Evolutionary conservation across 177 flowering plant species (phyloP).

Genomic region (Vitis hybrid): DNA sequence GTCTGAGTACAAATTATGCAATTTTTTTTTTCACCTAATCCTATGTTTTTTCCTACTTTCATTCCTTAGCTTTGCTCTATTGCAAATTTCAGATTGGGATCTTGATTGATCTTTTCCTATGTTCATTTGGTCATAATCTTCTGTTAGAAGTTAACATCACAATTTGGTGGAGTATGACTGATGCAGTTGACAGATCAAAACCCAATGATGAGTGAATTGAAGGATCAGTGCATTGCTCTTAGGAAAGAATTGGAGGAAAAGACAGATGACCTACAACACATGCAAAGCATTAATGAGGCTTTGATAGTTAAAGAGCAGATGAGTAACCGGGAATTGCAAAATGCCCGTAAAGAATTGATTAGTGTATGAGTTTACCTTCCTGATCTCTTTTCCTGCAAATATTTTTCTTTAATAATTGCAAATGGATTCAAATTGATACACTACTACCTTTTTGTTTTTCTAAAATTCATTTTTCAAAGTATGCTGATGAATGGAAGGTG

Average conservation of each 20-base stretch:
- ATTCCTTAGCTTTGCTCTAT: too few species aligned
- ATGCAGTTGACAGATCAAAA: conserved; percentile 22
- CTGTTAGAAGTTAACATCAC: not conserved
- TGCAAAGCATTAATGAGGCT: conserved; percentile 26
- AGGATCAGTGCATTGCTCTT: conserved; percentile 17
- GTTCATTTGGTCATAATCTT: not conserved
- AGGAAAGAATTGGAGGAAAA: conserved; percentile 27
- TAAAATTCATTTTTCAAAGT: not conserved
- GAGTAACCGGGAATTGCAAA: conserved; percentile 33
- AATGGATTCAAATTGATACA: not conserved
- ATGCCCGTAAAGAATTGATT: conserved; percentile 34
- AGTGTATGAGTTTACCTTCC: conserved; percentile 15
- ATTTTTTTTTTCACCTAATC: not conserved
- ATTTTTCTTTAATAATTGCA: not conserved
- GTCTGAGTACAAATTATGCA: too few species aligned
- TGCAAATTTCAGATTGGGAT: not conserved
- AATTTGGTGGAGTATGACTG: not conserved
- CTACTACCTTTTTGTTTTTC: not conserved
- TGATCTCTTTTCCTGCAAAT: not conserved
- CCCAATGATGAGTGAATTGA: not conserved
- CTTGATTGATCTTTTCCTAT: not conserved
- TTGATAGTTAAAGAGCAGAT: conserved; percentile 32
- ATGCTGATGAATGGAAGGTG: not conserved
- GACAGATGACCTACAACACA: conserved; percentile 21
- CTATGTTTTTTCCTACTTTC: not conserved